Conservation (phyloP, 2,329 filamentous ascomycete species). For the Fusarium graminum region DNA sequence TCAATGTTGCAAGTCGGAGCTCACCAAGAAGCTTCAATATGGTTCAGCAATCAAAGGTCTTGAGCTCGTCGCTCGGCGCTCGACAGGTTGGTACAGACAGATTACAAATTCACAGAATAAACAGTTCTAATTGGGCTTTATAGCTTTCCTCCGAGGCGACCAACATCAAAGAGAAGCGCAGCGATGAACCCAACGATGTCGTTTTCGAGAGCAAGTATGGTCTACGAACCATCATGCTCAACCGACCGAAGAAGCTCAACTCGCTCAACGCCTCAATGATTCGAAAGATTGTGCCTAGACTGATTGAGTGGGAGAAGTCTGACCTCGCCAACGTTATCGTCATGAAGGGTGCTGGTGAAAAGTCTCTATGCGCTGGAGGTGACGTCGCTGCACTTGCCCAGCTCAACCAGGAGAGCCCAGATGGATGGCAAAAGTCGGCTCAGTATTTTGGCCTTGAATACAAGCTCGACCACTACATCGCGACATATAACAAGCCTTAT, state of each 20-base stretch:
- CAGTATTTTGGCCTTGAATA: conserved; percentile 97
- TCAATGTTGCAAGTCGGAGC: conserved; percentile 59
- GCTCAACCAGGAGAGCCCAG: conserved; percentile 74
- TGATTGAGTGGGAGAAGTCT: conserved; percentile 95
- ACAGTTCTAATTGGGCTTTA: conserved; percentile 31
- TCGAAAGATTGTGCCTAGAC: conserved; percentile 88
- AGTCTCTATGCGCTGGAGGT: conserved; percentile 92
- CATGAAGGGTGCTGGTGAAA: conserved; percentile 88
- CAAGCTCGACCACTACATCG: conserved; percentile 93
- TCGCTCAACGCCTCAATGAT: conserved; percentile 95
- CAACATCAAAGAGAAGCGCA: conserved; percentile 67
- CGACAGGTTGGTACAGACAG: conserved; percentile 48
- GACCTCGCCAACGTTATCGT: conserved; percentile 93
- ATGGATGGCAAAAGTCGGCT: conserved; percentile 79
- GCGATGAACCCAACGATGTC: conserved; percentile 89
- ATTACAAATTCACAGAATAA: neutral
- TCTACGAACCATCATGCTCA: conserved; percentile 91
- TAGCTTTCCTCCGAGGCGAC: conserved; percentile 55
- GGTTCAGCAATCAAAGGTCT: conserved; percentile 84
- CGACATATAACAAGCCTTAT: conserved; percentile 93
- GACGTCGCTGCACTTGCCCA: conserved; percentile 85
- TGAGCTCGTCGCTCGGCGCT: conserved; percentile 66
- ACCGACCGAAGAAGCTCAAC: conserved; percentile 92
- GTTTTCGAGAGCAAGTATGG: conserved; percentile 91
- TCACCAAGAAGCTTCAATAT: conserved; percentile 67